Conservation (phyloP, 2,329 filamentous ascomycete species). For the Gyromitra esculenta region DNA sequence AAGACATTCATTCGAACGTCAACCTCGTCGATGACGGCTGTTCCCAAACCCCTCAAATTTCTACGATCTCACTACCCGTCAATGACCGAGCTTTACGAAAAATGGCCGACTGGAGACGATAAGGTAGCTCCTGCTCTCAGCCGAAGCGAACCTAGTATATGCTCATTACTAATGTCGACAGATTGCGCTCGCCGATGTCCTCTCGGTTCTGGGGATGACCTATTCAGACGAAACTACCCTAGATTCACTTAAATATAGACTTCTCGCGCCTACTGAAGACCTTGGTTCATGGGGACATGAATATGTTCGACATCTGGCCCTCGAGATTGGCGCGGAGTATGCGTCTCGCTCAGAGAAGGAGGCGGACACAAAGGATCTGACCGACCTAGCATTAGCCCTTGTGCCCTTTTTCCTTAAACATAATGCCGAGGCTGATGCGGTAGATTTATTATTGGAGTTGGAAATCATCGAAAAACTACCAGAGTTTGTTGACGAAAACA, state of each 20-base stretch:
- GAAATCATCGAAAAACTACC: constrained; percentile 95
- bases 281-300: constrained; percentile 98
- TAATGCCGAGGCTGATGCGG: constrained; percentile 97
- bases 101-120: constrained; percentile 84
- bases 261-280: constrained; percentile 88
- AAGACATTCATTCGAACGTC: constrained; percentile 99
- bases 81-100: constrained; percentile 85
- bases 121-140: constrained; percentile 70
- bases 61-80: constrained; percentile 94
- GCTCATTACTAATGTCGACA: constrained; percentile 57
- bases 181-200: constrained; percentile 85
- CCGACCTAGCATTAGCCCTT: constrained; percentile 82
- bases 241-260: constrained; percentile 94
- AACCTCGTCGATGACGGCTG: constrained; percentile 98
- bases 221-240: constrained; percentile 95
- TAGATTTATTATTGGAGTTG: constrained; percentile 94
- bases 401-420: constrained; percentile 96
- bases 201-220: constrained; percentile 98
- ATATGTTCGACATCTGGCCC: constrained; percentile 92
- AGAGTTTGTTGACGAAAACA: constrained; percentile 90
- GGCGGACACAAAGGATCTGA: constrained; percentile 81
- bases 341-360: constrained; percentile 86
- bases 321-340: constrained; percentile 96
- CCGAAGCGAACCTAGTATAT: constrained; percentile 11
- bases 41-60: constrained; percentile 98